Conservation (phyloP, 805 yeast species). For the Kluyveromyces starmeri region DNA sequence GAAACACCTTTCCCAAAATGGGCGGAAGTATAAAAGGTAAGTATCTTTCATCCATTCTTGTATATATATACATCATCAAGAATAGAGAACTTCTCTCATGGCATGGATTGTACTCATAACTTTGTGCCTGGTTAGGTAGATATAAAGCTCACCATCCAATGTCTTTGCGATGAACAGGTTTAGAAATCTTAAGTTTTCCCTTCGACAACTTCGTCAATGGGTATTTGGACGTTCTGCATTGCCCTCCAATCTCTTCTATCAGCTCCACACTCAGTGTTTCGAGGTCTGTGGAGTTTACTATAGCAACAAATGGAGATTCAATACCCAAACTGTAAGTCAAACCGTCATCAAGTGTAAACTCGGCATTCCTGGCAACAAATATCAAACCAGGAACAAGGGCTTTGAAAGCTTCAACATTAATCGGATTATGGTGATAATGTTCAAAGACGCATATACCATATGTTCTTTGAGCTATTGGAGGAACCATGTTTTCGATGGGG, state of each 20-base stretch:
- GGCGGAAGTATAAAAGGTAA: constrained; percentile 25
- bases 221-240: constrained; percentile 51
- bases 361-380: constrained; percentile 64
- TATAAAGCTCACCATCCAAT: constrained; percentile 63
- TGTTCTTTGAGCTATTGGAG: constrained; percentile 55
- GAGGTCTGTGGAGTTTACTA: constrained; percentile 67
- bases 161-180: constrained; percentile 65
- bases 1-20: constrained; percentile 41
- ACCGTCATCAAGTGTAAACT: constrained; percentile 57
- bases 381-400: constrained; percentile 80
- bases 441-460: constrained; percentile 49
- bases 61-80: too few relatives aligned
- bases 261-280: constrained; percentile 64
- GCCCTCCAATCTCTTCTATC: constrained; percentile 47
- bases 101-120: too few relatives aligned
- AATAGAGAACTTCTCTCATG: too few relatives aligned
- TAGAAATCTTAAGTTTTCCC: constrained; percentile 73
- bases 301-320: constrained; percentile 45
- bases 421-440: constrained; percentile 46
- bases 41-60: too few relatives aligned
- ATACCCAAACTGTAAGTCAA: constrained; percentile 49
- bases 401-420: constrained; percentile 43
- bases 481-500: constrained; percentile 32
- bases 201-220: constrained; percentile 62
- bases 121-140: too few relatives aligned